Evolutionary conservation across 306 rosid species (phyloP), one percentile per base, ranked within the genome.

Genomic region (Lathyrus oleraceus): DNA sequence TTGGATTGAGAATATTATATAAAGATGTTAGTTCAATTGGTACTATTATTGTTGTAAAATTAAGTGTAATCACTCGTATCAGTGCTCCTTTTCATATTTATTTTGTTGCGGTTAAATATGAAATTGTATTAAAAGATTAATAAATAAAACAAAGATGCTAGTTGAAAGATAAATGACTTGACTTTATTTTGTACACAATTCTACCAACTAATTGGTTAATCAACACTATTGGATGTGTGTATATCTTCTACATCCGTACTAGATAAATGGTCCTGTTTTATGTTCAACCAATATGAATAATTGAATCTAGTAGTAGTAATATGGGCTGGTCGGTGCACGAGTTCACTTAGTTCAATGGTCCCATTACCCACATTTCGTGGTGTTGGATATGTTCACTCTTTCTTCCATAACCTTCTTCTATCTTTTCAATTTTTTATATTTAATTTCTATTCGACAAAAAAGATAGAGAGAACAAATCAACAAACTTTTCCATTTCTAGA

Each of bases 361-460:
- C 60, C 32, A 53, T 53, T 53, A 53, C 15, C 60, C 60, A 53
- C 60, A 53, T 53, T 53, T 53, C 1, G 60, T 53, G 60, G 60
- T 53, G 35, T n/a, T 6, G 4, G 4, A 9, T 53, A 9, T 20
- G 35, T 23, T 53, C 8, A 12, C 6, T 53, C 32, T 53, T 53
- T 53, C 15, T 21, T 21, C 60, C 15, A 51, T 51, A 51, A 51
- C 12, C n/a, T 20, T 52, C 13, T 52, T 10, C 20, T 47, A n/a
- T n/a, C 53, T 47, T 15, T 16, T 7, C 4, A 35, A 35, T 35
- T 35, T 16, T 45, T 45, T 14, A 14, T 45, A 5, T 14, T 5
- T 5, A n/a, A 3, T 15, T 47, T 15, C 13, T 19, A 30, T 32
- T 32, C 6, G 38, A 32, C 38, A 32, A 6, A 6, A 30, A 30